Percentiles rank a stretch among this genome's conserved stretches.
phyloP scores from a whole-genome alignment of 345 rosid species.

The Eutrema japonicum region DNA sequence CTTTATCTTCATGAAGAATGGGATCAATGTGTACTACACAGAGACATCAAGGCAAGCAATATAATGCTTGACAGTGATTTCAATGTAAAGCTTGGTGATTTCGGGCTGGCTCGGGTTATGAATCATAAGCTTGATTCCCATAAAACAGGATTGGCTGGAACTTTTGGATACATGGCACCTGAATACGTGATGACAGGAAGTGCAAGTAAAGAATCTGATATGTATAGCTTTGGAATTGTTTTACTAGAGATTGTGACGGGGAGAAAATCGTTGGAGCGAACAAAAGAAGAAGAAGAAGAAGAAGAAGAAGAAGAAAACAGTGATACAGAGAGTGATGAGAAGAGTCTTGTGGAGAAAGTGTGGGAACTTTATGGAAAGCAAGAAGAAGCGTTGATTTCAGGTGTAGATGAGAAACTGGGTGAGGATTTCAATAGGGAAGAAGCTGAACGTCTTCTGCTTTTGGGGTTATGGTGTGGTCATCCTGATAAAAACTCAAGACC shows the following conservation, averaged over 20 bases:
- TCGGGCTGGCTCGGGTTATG: constrained; percentile 49
- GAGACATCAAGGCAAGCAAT: constrained; percentile 51
- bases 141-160: constrained; percentile 50
- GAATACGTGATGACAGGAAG: constrained; percentile 42
- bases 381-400: constrained; percentile 15
- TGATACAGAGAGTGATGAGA: constrained; percentile 23
- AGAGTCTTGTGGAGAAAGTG: constrained; percentile 49
- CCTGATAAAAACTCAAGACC: constrained; percentile 46
- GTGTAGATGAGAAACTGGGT: constrained; percentile 38
- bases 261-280: constrained; percentile 35
- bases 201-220: constrained; percentile 50
- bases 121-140: constrained; percentile 48
- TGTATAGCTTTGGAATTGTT: constrained; percentile 52
- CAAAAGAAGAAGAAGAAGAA: background rate
- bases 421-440: constrained; percentile 30
- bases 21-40: constrained; percentile 51
- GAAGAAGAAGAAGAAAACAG: constrained; percentile 3
- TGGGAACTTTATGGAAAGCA: constrained; percentile 50
- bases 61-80: constrained; percentile 47
- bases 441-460: constrained; percentile 37
- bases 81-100: constrained; percentile 58
- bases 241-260: constrained; percentile 50
- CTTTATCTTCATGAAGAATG: constrained; percentile 51
- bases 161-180: constrained; percentile 56
- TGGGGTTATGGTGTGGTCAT: constrained; percentile 47